Percentiles rank a stretch among this genome's conserved stretches.
Conservation (phyloP, 441 rosid species). For the Aleurites moluccanus region DNA sequence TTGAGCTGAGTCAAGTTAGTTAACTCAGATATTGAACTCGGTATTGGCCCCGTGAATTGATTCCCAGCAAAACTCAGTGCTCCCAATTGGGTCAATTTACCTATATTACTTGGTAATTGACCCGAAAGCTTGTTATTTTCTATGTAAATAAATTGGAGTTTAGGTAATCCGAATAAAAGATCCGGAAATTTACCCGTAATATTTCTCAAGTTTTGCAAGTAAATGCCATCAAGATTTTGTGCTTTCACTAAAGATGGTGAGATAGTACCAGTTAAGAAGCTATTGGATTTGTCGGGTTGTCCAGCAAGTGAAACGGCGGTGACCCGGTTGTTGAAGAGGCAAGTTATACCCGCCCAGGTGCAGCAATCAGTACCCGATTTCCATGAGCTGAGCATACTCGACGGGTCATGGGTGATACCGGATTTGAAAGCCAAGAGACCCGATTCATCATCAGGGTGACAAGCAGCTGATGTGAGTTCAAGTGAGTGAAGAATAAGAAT, state of each 20-base stretch:
- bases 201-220: constrained; percentile 45
- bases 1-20: constrained; percentile 52
- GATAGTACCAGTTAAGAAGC: constrained; percentile 59
- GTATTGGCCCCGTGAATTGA: constrained; percentile 59
- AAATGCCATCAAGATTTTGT: constrained; percentile 50
- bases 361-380: constrained; percentile 73
- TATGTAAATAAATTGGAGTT: constrained; percentile 49
- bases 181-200: constrained; percentile 65
- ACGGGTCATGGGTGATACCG: constrained; percentile 65
- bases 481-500: not conserved
- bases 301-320: constrained; percentile 39
- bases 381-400: constrained; percentile 68
- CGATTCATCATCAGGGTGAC: constrained; percentile 63
- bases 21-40: constrained; percentile 51
- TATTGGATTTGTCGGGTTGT: constrained; percentile 36
- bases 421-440: constrained; percentile 77
- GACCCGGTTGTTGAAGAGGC: constrained; percentile 51
- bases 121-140: constrained; percentile 72
- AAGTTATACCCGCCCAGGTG: constrained; percentile 56
- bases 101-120: constrained; percentile 47
- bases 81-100: constrained; percentile 38
- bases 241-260: constrained; percentile 55
- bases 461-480: constrained; percentile 41
- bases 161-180: constrained; percentile 46
- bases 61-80: constrained; percentile 58